A percentile compares a stretch with the other conserved stretches of the same genome.
phyloP scores from a whole-genome alignment of 495 filamentous ascomycete species.

The Xylona heveae region DNA sequence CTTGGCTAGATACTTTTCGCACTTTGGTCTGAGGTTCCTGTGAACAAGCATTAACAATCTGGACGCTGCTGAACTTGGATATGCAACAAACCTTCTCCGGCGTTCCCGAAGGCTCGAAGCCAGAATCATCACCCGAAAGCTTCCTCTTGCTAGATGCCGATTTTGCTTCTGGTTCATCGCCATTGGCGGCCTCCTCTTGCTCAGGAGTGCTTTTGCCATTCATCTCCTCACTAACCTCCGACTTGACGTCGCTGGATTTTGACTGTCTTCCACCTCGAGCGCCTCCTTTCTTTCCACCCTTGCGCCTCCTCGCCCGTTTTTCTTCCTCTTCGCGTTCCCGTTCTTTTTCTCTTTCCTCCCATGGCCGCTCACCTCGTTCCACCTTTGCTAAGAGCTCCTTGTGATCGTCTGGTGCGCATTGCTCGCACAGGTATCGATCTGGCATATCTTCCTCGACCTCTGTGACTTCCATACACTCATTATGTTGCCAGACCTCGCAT shows the following conservation, averaged over 20 bases:
- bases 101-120: no score
- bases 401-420: constrained; percentile 70
- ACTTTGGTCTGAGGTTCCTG: constrained; percentile 24
- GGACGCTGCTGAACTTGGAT: background rate
- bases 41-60: background rate
- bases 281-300: constrained; percentile 23
- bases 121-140: constrained; percentile 20
- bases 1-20: constrained; percentile 26
- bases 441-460: constrained; percentile 54
- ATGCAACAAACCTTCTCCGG: constrained; percentile 3
- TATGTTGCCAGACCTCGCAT: constrained; percentile 90
- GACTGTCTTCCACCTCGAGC: constrained; percentile 19
- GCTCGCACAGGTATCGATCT: constrained; percentile 72
- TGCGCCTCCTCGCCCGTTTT: constrained; percentile 21
- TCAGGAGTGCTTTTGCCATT: background rate
- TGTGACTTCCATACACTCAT: constrained; percentile 76
- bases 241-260: constrained; percentile 14
- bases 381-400: constrained; percentile 51
- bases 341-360: constrained; percentile 44
- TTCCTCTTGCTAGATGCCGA: constrained; percentile 17
- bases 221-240: background rate
- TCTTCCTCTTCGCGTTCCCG: constrained; percentile 29
- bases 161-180: background rate
- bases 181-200: background rate
- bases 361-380: constrained; percentile 58